These are phyloP conservation scores for Fusarium concolor DNA, from an alignment of 2,329 filamentous ascomycete genomes.

Conservation along the genomic window DNA sequence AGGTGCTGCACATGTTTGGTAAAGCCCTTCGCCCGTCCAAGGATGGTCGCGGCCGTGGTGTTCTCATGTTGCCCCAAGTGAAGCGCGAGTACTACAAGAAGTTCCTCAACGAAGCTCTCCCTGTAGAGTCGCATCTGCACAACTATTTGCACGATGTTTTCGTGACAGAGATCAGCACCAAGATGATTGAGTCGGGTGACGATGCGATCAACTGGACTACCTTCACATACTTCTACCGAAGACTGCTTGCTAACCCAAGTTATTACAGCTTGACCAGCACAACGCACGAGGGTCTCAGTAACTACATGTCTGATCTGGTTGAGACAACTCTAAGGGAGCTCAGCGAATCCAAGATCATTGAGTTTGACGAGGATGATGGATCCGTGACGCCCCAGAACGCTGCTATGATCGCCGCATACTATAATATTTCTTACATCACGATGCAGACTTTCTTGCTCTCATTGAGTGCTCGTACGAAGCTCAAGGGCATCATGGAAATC, in stretches of 20 bases:
- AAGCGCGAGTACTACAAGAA: conserved; percentile 99
- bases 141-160: conserved; percentile 95
- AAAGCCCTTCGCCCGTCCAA: conserved; percentile 83
- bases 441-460: conserved; percentile 99
- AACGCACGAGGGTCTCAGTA: conserved; percentile 92
- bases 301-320: conserved; percentile 92
- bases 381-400: conserved; percentile 90
- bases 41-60: conserved; percentile 85
- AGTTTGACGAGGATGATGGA: conserved; percentile 94
- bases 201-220: conserved; percentile 99
- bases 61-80: conserved; percentile 95
- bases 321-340: conserved; percentile 93
- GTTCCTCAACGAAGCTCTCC: conserved; percentile 94
- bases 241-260: conserved; percentile 93
- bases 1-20: conserved; percentile 98
- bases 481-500: conserved; percentile 97
- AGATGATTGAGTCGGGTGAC: conserved; percentile 93
- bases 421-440: conserved; percentile 98
- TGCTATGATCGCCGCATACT: conserved; percentile 98
- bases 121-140: conserved; percentile 93
- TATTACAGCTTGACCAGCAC: conserved; percentile 93
- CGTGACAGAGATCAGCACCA: conserved; percentile 95
- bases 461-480: conserved; percentile 86
- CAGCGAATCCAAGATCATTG: conserved; percentile 92
- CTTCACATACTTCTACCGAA: conserved; percentile 97